phyloP scores from a whole-genome alignment of 2,329 filamentous ascomycete species.

The Botryosphaeria agaves region DNA sequence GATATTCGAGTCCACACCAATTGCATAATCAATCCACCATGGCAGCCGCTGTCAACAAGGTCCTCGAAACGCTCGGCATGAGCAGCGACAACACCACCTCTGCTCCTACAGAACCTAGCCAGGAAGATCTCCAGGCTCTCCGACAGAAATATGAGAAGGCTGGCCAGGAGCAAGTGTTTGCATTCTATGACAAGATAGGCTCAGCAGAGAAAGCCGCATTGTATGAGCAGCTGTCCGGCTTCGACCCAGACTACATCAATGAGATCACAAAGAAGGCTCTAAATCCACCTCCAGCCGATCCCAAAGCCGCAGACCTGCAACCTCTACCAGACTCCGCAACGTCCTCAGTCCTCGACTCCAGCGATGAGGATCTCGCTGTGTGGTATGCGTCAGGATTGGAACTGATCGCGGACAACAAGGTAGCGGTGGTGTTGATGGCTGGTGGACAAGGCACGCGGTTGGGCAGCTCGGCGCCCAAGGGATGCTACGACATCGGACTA shows the following conservation, averaged over 20 bases:
- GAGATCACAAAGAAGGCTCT: conserved; percentile 68
- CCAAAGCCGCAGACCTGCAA: conserved; percentile 46
- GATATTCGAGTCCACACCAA: no score
- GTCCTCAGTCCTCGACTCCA: conserved; percentile 83
- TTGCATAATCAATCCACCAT: no score
- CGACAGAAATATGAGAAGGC: conserved; percentile 57
- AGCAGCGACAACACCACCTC: conserved; percentile 12
- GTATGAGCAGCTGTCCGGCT: conserved; percentile 62
- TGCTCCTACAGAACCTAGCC: conserved; percentile 34
- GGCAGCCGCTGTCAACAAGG: conserved; percentile 18
- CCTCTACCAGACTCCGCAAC: conserved; percentile 74
- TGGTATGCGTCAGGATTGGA: conserved; percentile 65
- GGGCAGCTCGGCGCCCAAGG: conserved; percentile 90
- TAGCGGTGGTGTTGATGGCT: conserved; percentile 86
- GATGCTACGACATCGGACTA: conserved; percentile 91
- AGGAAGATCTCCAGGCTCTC: conserved; percentile 49
- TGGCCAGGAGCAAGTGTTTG: conserved; percentile 66
- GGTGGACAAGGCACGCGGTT: conserved; percentile 91
- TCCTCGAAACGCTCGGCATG: conserved; percentile 4
- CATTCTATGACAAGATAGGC: conserved; percentile 70
- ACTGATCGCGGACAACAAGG: conserved; percentile 49
- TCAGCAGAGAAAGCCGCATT: conserved; percentile 57
- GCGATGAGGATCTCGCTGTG: conserved; percentile 54
- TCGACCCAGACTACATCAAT: conserved; percentile 80
- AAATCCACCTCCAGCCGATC: conserved; percentile 49